phyloP scores from a whole-genome alignment of 306 rosid genomes.

The Citrullus mucosospermus region DNA sequence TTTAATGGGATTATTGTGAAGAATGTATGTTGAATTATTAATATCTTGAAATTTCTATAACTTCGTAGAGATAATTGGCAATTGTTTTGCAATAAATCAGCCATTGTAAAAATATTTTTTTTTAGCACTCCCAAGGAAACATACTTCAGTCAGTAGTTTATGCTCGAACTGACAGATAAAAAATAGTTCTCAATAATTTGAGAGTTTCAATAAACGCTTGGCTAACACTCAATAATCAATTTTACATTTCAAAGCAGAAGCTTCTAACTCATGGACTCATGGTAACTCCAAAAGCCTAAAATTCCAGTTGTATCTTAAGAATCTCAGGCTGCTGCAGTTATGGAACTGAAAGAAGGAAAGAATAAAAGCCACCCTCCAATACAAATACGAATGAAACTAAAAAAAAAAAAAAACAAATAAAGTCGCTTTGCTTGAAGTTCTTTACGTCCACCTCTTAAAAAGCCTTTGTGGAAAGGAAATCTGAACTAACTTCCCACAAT shows the following conservation, averaged over 20 bases:
- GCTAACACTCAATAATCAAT: too few relatives aligned
- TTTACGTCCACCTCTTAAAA: background rate
- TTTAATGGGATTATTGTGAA: too few relatives aligned
- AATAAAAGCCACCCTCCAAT: background rate
- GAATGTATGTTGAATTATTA: too few relatives aligned
- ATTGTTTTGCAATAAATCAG: background rate
- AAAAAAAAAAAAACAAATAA: background rate
- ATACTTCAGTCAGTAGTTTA: too few relatives aligned
- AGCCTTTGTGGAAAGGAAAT: background rate
- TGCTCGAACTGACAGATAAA: too few relatives aligned
- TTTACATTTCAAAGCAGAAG: background rate
- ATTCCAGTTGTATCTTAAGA: background rate
- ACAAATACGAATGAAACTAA: background rate
- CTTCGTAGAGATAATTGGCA: too few relatives aligned
- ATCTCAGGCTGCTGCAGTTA: background rate
- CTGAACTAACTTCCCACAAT: conserved; percentile 4
- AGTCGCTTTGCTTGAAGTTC: background rate
- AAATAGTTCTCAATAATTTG: too few relatives aligned
- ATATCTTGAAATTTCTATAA: background rate
- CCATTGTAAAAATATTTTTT: background rate
- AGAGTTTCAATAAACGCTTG: too few relatives aligned
- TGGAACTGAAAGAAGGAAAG: conserved; percentile 3
- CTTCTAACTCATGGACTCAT: background rate
- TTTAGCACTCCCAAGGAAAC: too few relatives aligned
- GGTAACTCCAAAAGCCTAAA: background rate